phyloP scores from a whole-genome alignment of 805 yeast species.

The Cyberlindnera mrakii region DNA sequence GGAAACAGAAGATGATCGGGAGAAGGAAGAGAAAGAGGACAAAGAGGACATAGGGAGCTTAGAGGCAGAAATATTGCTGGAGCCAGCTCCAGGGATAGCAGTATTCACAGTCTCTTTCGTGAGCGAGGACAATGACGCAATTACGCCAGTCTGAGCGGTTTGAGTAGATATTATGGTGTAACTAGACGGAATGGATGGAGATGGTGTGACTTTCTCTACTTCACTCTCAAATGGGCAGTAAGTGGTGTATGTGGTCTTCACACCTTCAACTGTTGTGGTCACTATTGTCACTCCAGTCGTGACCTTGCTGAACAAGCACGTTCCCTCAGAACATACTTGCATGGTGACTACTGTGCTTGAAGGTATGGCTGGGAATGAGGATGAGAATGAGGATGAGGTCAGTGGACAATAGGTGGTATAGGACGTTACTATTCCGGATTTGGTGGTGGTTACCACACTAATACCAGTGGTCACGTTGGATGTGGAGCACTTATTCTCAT shows the following conservation, averaged over 20 bases:
- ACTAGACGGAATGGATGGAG: too few species aligned
- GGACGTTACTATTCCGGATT: background rate
- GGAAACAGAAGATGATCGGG: too few species aligned
- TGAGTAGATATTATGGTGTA: too few species aligned
- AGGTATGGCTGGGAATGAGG: slow-evolving; percentile 1
- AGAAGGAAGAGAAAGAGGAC: too few species aligned
- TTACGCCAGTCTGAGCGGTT: too few species aligned
- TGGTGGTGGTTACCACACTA: slow-evolving; percentile 18
- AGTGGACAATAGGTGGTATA: slow-evolving; percentile 7
- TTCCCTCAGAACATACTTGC: slow-evolving; percentile 6
- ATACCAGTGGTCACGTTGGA: slow-evolving; percentile 5
- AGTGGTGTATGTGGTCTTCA: slow-evolving; percentile 17
- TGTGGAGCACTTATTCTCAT: background rate
- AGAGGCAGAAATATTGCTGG: too few species aligned
- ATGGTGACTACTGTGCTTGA: slow-evolving; percentile 16
- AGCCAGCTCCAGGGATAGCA: too few species aligned
- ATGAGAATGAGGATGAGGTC: background rate
- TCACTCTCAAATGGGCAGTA: too few species aligned
- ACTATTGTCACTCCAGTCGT: slow-evolving; percentile 10
- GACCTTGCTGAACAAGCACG: slow-evolving; percentile 7
- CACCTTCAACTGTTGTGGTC: slow-evolving; percentile 5
- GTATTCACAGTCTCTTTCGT: too few species aligned
- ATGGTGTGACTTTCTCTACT: too few species aligned
- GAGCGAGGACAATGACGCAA: too few species aligned
- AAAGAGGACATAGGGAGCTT: too few species aligned